phyloP scores from a whole-genome alignment of 352 stramenopile genomes.

The Globisporangium spinosum region DNA sequence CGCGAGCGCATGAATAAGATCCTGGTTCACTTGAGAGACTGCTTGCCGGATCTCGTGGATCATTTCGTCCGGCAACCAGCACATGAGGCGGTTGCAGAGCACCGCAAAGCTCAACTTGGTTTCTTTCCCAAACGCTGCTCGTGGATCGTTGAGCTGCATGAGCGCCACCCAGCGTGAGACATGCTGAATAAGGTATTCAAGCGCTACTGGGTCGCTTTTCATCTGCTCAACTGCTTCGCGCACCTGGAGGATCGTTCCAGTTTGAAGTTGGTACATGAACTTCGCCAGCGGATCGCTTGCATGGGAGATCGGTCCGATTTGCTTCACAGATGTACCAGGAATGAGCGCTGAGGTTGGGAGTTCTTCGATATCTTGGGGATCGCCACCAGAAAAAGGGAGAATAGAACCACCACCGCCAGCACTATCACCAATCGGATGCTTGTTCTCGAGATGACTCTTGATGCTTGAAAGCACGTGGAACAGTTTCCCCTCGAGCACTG shows the following conservation, averaged over 20 bases:
- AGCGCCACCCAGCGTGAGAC: slow-evolving; percentile 38
- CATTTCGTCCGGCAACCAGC: slow-evolving; percentile 43
- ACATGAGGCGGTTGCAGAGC: slow-evolving; percentile 37
- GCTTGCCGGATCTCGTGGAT: slow-evolving; percentile 27
- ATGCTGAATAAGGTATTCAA: slow-evolving; percentile 33
- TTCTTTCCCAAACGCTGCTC: slow-evolving; percentile 32
- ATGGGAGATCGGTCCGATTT: slow-evolving; percentile 22
- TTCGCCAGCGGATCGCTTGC: slow-evolving; percentile 27
- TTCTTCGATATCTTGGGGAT: neutral
- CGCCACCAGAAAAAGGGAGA: neutral
- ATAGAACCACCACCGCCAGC: neutral
- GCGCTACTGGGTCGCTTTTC: slow-evolving; percentile 13
- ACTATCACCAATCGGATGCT: too few relatives aligned
- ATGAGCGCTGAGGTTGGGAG: neutral
- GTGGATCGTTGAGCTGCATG: slow-evolving; percentile 25
- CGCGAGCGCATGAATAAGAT: slow-evolving; percentile 5
- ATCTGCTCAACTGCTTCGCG: slow-evolving; percentile 23
- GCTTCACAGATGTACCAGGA: neutral
- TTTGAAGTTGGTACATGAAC: slow-evolving; percentile 29
- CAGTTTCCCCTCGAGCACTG: slow-evolving; percentile 26
- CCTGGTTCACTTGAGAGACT: neutral
- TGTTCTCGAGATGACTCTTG: slow-evolving; percentile 18
- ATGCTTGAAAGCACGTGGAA: slow-evolving; percentile 32
- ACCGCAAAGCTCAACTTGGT: slow-evolving; percentile 34
- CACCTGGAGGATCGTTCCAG: slow-evolving; percentile 23